phyloP scores from a whole-genome alignment of 352 stramenopile genomes.

The Globisporangium carolinianum region DNA sequence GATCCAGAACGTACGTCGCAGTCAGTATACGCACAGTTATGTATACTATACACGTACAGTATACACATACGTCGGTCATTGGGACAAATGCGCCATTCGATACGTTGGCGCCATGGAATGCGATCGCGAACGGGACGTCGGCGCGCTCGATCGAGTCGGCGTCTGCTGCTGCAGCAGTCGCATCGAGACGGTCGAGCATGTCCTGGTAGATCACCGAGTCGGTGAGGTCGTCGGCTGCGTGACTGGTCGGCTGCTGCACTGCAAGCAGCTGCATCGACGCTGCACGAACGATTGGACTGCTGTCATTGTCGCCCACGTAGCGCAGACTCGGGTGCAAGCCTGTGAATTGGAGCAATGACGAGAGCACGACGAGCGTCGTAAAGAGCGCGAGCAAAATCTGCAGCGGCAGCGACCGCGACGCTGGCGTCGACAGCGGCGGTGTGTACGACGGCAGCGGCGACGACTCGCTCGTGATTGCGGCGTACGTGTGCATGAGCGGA shows the following conservation, averaged over 20 bases:
- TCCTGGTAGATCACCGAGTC: slow-evolving; percentile 4
- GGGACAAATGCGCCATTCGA: slow-evolving; percentile 24
- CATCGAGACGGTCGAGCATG: slow-evolving; percentile 11
- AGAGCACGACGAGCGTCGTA: slow-evolving; percentile 21
- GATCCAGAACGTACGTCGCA: not conserved
- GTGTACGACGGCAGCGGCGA: slow-evolving; percentile 12
- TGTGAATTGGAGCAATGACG: slow-evolving; percentile 18
- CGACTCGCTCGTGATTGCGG: slow-evolving; percentile 8
- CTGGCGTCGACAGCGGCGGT: slow-evolving; percentile 17
- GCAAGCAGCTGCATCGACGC: too few species aligned
- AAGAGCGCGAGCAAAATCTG: slow-evolving; percentile 28
- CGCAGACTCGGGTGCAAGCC: slow-evolving; percentile 16
- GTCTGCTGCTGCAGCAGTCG: not conserved
- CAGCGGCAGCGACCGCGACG: slow-evolving; percentile 21
- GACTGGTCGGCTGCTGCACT: not conserved
- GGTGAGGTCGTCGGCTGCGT: not conserved
- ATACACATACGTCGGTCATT: slow-evolving; percentile 22
- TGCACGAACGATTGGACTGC: too few species aligned
- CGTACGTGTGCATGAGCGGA: slow-evolving; percentile 16
- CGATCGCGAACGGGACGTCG: slow-evolving; percentile 16
- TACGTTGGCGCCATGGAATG: slow-evolving; percentile 16
- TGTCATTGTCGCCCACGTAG: slow-evolving; percentile 7
- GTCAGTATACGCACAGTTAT: not conserved
- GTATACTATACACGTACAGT: not conserved
- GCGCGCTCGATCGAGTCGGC: not conserved